These are phyloP conservation scores for Hymenoscyphus fructigenus DNA, from an alignment of 2,329 filamentous ascomycete genomes.

Conservation along the genomic window DNA sequence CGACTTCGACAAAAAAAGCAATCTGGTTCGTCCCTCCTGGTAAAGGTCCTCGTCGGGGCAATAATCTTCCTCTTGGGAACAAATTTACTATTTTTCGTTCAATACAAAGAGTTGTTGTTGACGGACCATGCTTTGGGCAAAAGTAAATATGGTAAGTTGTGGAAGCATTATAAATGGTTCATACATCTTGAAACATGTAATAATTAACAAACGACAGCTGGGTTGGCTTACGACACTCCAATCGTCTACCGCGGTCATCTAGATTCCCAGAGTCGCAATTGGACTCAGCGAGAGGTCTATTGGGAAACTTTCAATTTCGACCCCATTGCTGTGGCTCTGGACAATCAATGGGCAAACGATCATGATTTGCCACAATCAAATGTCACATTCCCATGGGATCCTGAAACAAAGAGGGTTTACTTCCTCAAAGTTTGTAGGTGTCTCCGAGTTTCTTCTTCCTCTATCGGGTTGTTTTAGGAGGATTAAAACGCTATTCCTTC, in stretches of 20 bases:
- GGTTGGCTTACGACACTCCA: not conserved
- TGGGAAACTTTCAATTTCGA: not conserved
- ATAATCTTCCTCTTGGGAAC: slow-evolving; percentile 4
- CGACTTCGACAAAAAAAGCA: slow-evolving; percentile 1
- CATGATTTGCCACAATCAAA: not conserved
- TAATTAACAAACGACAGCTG: slow-evolving; percentile 4
- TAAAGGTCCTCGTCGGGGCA: not conserved
- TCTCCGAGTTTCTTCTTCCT: too few relatives aligned
- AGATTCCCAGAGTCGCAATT: not conserved
- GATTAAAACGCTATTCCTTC: too few relatives aligned
- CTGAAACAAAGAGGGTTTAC: slow-evolving; percentile 2
- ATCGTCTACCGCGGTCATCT: not conserved
- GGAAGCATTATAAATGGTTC: not conserved
- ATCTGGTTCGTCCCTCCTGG: not conserved
- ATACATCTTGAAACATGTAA: not conserved
- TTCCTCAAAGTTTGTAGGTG: not conserved
- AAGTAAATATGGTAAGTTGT: slow-evolving; percentile 3
- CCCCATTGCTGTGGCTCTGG: not conserved
- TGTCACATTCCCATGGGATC: slow-evolving; percentile 5
- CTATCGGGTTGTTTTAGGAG: too few relatives aligned
- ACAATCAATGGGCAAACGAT: not conserved
- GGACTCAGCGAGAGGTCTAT: not conserved
- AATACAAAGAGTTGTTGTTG: slow-evolving; percentile 3
- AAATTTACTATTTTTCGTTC: not conserved
- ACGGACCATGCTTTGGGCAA: not conserved